Percentiles rank a stretch among this genome's conserved stretches.
Evolutionary conservation across 2,329 filamentous ascomycete genomes (phyloP).

Genomic region (Helminthosporium solani): DNA sequence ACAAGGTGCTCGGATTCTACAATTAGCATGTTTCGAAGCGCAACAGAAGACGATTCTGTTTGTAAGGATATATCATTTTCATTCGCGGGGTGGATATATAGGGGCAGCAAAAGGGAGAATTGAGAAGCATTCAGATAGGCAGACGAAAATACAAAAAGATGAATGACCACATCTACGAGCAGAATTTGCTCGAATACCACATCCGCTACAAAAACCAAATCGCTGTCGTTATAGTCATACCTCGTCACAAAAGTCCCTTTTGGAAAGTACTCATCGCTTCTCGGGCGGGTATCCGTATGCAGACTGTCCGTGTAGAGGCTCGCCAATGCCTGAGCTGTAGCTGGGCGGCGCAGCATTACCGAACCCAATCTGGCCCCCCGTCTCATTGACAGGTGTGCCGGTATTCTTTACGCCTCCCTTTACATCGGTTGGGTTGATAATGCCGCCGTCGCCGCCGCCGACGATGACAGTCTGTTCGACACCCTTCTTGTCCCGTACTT

Average conservation of each 20-base stretch:
- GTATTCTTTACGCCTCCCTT: constrained; percentile 29
- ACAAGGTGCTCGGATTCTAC: constrained; percentile 56
- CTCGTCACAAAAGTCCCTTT: constrained; percentile 12
- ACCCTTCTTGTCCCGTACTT: constrained; percentile 72
- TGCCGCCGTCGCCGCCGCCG: constrained; percentile 62
- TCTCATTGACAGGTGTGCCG: constrained; percentile 28
- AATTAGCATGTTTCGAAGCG: no score
- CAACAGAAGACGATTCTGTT: no score
- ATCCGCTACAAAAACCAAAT: background rate
- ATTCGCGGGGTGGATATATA: no score
- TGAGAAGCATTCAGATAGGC: no score
- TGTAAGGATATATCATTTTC: no score
- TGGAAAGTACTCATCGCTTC: constrained; percentile 20
- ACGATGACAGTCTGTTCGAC: constrained; percentile 66
- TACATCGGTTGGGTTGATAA: constrained; percentile 43
- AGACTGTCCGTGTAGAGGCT: constrained; percentile 38
- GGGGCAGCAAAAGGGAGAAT: no score
- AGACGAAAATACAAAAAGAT: no score
- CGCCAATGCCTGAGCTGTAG: constrained; percentile 38
- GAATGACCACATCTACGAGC: background rate
- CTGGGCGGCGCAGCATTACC: constrained; percentile 39
- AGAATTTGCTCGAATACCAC: background rate
- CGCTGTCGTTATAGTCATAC: constrained; percentile 15
- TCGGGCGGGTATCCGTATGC: constrained; percentile 35
- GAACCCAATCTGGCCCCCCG: constrained; percentile 35